phyloP scores from a whole-genome alignment of 1,284 basidiomycete species.

The Rhodofomes roseus region DNA sequence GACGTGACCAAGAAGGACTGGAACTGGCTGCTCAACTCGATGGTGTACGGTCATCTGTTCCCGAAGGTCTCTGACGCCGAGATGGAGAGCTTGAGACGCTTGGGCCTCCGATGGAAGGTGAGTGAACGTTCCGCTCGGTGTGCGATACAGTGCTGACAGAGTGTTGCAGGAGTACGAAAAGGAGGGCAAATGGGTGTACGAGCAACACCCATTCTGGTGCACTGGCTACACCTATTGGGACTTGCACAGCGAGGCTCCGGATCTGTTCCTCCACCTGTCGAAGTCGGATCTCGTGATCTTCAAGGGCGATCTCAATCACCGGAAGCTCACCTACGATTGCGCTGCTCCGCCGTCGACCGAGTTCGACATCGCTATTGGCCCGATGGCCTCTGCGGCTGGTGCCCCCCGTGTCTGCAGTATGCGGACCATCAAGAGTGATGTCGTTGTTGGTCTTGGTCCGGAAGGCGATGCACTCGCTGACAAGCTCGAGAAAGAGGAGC shows the following conservation, averaged over 20 bases:
- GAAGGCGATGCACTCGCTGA: conserved; percentile 76
- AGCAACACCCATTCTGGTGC: conserved; percentile 97
- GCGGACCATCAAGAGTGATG: conserved; percentile 87
- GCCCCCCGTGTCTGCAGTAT: conserved; percentile 86
- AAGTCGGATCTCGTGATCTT: conserved; percentile 92
- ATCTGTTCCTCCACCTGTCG: conserved; percentile 91
- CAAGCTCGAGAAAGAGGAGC: conserved; percentile 81
- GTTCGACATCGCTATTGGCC: conserved; percentile 90
- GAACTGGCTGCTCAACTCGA: conserved; percentile 89
- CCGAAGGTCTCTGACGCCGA: conserved; percentile 78
- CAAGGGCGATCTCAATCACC: conserved; percentile 88
- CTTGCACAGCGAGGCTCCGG: conserved; percentile 84
- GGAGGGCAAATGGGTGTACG: conserved; percentile 93
- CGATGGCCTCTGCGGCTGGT: conserved; percentile 86
- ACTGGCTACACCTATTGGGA: conserved; percentile 97
- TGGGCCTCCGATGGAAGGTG: conserved; percentile 92
- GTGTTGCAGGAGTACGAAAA: conserved; percentile 78
- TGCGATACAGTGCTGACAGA: not conserved
- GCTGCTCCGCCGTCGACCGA: conserved; percentile 89
- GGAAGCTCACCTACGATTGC: conserved; percentile 84
- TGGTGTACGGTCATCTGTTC: conserved; percentile 88
- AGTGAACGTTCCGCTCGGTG: conserved; percentile 5
- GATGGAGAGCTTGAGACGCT: conserved; percentile 74
- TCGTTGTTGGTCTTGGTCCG: conserved; percentile 65
- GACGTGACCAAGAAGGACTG: conserved; percentile 97